Evolutionary conservation across 73 alveolate species (phyloP), one percentile per base, ranked within the genome.

Genomic region (Paramecium primaurelia): DNA sequence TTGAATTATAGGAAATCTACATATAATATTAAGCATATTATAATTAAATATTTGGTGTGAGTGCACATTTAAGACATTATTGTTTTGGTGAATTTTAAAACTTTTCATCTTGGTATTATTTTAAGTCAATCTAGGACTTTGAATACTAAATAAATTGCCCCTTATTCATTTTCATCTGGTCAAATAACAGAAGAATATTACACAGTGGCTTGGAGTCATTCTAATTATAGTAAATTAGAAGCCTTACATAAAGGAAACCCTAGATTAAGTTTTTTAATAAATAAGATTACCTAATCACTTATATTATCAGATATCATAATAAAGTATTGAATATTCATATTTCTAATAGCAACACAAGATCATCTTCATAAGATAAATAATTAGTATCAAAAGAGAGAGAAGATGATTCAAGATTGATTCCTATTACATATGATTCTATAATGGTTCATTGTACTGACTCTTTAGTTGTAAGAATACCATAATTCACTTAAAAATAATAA

Each of bases 21-120:
- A 75, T 75, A 36, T 40, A 75, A 75, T 75, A 75, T 20, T 37
- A 75, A 18, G 88, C 88, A 3, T 75, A 75, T 42, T 75, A 37
- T 20, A 75, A 75, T 75, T 36, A 75, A 37, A 75, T 75, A 22
- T 75, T 75, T 42, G 88, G 88, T 10, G 88, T 75, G 18, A 38
- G 68, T 75, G 88, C 88, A 0, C 88, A 75, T 75, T n/a, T 75
- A 38, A 30, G 88, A 6, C 59, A 36, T 42, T 75, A 75, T 75
- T 75, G 88, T n/a, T 37, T 75, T 36, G 88, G 88, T 4, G 88
- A 75, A 34, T 75, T 75, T 75, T 75, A 75, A 42, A 75, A 75
- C 28, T 75, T 37, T 42, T 75, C 88, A 42, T 38, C 58, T 54
- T 75, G 88, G 88, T 75, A 64, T 75, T 7, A 7, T 10, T 20